Base-by-base conservation (phyloP, 352 stramenopile genomes). In the Globisporangium cylindrosporum region DNA sequence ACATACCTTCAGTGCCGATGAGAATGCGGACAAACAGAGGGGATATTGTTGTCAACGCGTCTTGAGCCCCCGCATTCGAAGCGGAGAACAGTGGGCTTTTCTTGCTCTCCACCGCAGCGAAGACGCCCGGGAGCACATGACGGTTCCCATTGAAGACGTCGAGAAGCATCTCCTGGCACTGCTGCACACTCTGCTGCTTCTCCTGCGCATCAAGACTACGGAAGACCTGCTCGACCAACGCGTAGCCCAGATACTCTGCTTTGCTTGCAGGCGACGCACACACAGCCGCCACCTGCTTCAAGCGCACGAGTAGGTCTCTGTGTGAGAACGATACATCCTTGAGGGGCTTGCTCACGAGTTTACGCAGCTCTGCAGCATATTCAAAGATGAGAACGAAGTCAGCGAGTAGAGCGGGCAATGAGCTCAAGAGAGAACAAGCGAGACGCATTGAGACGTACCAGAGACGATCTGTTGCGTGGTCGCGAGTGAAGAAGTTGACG, bases 181-280 rank as follows among this genome's bases (percentile, higher is more conserved):
- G 24, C 4, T 36, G 32, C 14, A 55, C 38, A 18, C 32, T 38
- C 32, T 46, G 57, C 27, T 20, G 61, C 25, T 43, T 43, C 6
- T 69, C 65, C n/a, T 29, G 64, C 46, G 48, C 10, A 25, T 67
- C 72, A 24, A 71, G 66, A 22, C 64, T 55, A 1, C 65, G 20
- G 32, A 81, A 59, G 43, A 78, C 72, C n/a, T 72, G 62, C 32
- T 78, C 53, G 0, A 84, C 43, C 10, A 92, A 58, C 41, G 68
- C 64, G 36, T 80, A 81, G 24, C 80, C 81, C 1, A 92, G 67
- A 48, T 74, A 81, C 62, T 81, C 72, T 5, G 77, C 80, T 71
- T 92, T 92, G 66, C 66, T 74, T 6, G 54, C 58, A 24, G 84
- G 80, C 32, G 79, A 62, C 1, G 64, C 62, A 67, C 84, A 88